Base-by-base conservation (phyloP, 140 eudicot species). In the Oenanthe javanica region DNA sequence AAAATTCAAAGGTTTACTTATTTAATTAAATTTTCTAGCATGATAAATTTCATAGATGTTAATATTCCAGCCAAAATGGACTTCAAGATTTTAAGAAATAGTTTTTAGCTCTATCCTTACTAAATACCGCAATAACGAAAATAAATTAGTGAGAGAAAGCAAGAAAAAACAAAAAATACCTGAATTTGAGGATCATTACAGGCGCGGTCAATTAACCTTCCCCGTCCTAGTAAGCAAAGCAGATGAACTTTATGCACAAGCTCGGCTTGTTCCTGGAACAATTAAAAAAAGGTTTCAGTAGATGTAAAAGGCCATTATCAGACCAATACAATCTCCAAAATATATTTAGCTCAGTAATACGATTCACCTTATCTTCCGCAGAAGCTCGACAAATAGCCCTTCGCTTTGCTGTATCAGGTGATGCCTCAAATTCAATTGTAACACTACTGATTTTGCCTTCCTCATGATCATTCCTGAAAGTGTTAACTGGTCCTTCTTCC, bases 181-280 rank as follows among this genome's bases (percentile, higher is more conserved):
- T 94, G 97, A 83, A 94, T 89, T 72, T 90, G 88, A 80, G 96
- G 94, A 86, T 94, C 96, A 81, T 89, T 84, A 64, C 97, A 94
- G 80, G 96, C 93, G 50, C 70, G 81, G 73, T 94, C 98, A 81
- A 94, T 83, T 82, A 94, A 85, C 80, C 97, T 84, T 40, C 98
- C 98, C 84, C 98, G 84, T 77, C 89, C 97, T 76, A 94, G 85
- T 80, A 92, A 87, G 80, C 98, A 94, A 76, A 94, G 97, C 82
- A 94, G 87, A 88, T 94, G 94, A 76, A 83, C 85, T 89, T 94
- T 90, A 15, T 94, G 98, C 49, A 94, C 97, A 73, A 89, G 89
- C 89, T 92, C 96, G 55, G 98, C 92, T 76, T 82, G 83, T 87
- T 87, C 93, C 98, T 94, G 90, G 42, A 21, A 77, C 66, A 83